Evolutionary conservation across 1,284 basidiomycete genomes (phyloP).

Genomic region (Cronartium quercuum): DNA sequence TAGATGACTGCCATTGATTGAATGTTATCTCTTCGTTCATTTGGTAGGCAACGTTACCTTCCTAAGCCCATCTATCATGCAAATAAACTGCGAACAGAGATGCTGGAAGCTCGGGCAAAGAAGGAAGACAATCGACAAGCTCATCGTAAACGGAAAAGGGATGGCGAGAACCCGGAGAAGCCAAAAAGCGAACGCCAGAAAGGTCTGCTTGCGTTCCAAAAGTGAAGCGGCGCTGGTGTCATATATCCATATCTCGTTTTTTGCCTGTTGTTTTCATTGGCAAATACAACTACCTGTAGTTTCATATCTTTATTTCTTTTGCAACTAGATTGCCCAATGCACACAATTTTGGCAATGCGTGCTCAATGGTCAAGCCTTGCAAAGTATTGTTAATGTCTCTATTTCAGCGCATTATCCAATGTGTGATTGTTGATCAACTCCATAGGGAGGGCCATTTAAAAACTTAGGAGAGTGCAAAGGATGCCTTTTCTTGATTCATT

Average conservation of each 20-base stretch:
- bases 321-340: background rate
- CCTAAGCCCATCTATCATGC: slow-evolving; percentile 87
- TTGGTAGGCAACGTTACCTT: slow-evolving; percentile 62
- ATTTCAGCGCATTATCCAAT: too few relatives aligned
- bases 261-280: background rate
- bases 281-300: background rate
- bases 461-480: too few relatives aligned
- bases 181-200: slow-evolving; percentile 32
- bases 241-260: background rate
- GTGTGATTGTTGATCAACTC: too few relatives aligned
- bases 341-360: background rate
- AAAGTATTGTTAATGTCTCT: background rate
- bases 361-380: background rate
- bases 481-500: too few relatives aligned
- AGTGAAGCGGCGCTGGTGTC: background rate
- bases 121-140: slow-evolving; percentile 83
- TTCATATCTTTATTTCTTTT: background rate
- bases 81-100: slow-evolving; percentile 77
- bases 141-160: slow-evolving; percentile 8
- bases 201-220: slow-evolving; percentile 23
- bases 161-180: background rate
- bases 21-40: background rate
- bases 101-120: slow-evolving; percentile 80
- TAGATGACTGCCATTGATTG: background rate
- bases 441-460: too few relatives aligned